Conservation (phyloP, 495 filamentous ascomycete genomes). For the Ramalina intermedia region DNA sequence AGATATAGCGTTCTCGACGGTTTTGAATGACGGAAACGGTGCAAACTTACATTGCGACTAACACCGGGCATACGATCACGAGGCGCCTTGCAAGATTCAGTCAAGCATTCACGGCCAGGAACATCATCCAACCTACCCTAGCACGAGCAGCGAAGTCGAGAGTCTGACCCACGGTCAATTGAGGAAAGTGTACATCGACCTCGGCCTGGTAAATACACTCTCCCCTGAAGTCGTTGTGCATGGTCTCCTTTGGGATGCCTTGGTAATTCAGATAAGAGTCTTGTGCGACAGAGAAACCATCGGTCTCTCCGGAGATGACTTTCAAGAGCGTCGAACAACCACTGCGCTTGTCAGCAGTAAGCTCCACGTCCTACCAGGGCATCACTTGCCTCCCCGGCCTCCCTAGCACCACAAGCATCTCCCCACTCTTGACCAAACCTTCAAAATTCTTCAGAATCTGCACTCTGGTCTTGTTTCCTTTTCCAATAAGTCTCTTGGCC, state of each 20-base stretch:
- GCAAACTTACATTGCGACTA: conserved; percentile 21
- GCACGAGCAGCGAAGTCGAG: conserved; percentile 56
- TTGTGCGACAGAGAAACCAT: conserved; percentile 54
- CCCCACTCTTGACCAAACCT: conserved; percentile 55
- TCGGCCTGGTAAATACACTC: conserved; percentile 55
- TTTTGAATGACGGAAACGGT: no score
- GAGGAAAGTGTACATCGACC: conserved; percentile 65
- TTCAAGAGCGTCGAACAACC: conserved; percentile 86
- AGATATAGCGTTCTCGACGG: conserved; percentile 33
- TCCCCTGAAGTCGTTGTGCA: conserved; percentile 48
- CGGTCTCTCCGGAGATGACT: conserved; percentile 64
- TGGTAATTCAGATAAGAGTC: conserved; percentile 61
- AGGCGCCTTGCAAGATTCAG: conserved; percentile 40
- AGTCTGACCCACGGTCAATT: conserved; percentile 54
- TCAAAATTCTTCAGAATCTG: conserved; percentile 34
- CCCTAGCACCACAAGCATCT: conserved; percentile 84
- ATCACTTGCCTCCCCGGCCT: conserved; percentile 41
- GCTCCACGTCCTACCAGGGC: conserved; percentile 39
- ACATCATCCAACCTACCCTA: conserved; percentile 19
- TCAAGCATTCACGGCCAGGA: no score
- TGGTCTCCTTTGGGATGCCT: conserved; percentile 40
- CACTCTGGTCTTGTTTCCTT: conserved; percentile 34
- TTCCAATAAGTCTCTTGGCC: conserved; percentile 25
- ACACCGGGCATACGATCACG: conserved; percentile 46
- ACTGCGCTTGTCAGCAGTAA: conserved; percentile 59